phyloP scores from a whole-genome alignment of 2,329 filamentous ascomycete species.

The Monosporascus cannonballus region DNA sequence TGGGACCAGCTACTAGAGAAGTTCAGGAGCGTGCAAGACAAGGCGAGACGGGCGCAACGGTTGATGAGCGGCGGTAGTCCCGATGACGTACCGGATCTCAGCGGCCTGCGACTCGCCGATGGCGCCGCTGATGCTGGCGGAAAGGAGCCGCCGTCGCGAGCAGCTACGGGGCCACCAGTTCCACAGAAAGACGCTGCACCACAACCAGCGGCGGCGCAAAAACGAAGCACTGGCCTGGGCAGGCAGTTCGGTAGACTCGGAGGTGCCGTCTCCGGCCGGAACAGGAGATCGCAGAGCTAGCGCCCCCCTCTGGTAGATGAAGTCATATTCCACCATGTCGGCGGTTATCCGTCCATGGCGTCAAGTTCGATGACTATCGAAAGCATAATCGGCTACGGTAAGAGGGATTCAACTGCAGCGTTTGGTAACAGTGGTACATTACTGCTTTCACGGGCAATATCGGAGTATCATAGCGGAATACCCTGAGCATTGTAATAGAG shows the following conservation, averaged over 20 bases:
- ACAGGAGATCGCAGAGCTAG: constrained; percentile 42
- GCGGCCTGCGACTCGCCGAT: constrained; percentile 36
- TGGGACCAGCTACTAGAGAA: constrained; percentile 94
- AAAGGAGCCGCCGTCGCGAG: constrained; percentile 29
- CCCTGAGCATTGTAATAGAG: too few species aligned
- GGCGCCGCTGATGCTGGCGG: constrained; percentile 24
- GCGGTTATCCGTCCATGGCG: too few species aligned
- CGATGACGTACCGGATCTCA: constrained; percentile 41
- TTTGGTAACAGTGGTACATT: too few species aligned
- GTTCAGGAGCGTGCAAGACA: constrained; percentile 86
- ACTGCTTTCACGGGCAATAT: too few species aligned
- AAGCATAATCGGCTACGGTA: too few species aligned
- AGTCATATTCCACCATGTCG: too few species aligned
- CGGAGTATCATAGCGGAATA: too few species aligned
- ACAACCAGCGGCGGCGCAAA: constrained; percentile 40
- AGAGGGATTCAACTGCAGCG: too few species aligned
- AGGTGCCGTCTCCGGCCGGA: constrained; percentile 62
- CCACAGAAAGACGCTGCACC: constrained; percentile 44
- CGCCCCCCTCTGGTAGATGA: neutral
- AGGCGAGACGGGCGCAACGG: constrained; percentile 65
- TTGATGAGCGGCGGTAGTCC: constrained; percentile 44
- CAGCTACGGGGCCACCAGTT: constrained; percentile 31
- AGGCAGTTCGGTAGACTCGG: constrained; percentile 65
- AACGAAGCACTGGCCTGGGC: constrained; percentile 57
- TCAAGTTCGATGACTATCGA: too few species aligned